These are phyloP conservation scores for Hemileia vastatrix DNA, from an alignment of 1,284 basidiomycete species.

Conservation along the genomic window DNA sequence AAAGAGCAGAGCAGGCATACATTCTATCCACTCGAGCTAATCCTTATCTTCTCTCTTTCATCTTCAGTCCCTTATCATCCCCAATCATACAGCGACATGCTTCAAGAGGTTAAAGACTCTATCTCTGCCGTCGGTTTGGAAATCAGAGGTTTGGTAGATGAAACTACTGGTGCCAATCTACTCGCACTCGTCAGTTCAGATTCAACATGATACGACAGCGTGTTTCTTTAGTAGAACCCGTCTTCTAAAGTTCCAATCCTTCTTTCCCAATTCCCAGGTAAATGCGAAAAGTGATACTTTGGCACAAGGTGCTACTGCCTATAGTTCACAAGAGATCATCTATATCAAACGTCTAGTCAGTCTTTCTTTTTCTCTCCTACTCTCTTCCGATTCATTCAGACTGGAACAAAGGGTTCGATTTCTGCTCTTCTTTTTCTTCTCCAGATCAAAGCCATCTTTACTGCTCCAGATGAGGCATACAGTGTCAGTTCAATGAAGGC, in stretches of 20 bases:
- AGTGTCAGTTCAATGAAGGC: constrained; percentile 66
- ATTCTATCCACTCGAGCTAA: not conserved
- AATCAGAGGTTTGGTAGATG: constrained; percentile 30
- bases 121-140: constrained; percentile 32
- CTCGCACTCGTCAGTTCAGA: constrained; percentile 28
- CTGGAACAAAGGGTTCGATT: too few relatives aligned
- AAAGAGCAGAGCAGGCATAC: not conserved
- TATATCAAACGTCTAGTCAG: too few relatives aligned
- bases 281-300: too few relatives aligned
- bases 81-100: constrained; percentile 22
- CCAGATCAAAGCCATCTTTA: constrained; percentile 76
- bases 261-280: too few relatives aligned
- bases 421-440: too few relatives aligned
- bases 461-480: constrained; percentile 61
- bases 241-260: too few relatives aligned
- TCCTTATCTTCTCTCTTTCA: not conserved
- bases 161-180: constrained; percentile 22
- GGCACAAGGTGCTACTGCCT: too few relatives aligned
- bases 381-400: too few relatives aligned
- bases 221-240: not conserved
- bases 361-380: too few relatives aligned
- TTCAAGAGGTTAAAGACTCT: constrained; percentile 20
- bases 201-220: not conserved
- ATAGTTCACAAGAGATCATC: too few relatives aligned
- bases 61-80: not conserved